Conservation (phyloP, 371 early-diverging fungal genomes). For the Entomophthora muscae region DNA sequence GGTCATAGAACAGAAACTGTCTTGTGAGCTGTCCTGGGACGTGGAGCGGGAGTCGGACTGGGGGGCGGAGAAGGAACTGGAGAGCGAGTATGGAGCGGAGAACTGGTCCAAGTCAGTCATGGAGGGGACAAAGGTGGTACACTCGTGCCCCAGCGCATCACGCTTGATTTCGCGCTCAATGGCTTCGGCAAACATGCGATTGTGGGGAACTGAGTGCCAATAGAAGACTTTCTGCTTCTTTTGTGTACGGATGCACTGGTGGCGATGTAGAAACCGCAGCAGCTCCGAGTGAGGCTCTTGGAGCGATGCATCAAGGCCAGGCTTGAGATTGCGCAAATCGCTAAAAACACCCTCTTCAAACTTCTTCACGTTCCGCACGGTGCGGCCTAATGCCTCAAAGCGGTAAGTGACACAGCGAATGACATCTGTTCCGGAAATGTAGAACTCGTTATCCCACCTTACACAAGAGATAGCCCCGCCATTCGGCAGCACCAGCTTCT, state of each 20-base stretch:
- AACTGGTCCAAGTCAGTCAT: too few relatives aligned
- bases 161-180: slow-evolving; percentile 96
- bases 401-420: slow-evolving; percentile 89
- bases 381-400: slow-evolving; percentile 82
- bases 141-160: slow-evolving; percentile 23
- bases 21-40: too few relatives aligned
- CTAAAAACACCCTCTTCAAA: slow-evolving; percentile 99
- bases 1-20: too few relatives aligned
- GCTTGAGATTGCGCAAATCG: slow-evolving; percentile 95
- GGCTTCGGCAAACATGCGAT: slow-evolving; percentile 92
- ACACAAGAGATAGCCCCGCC: slow-evolving; percentile 84
- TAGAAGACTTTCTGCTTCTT: slow-evolving; percentile 99
- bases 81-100: too few relatives aligned
- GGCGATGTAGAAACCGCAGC: slow-evolving; percentile 92
- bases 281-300: slow-evolving; percentile 95
- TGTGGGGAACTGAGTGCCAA: slow-evolving; percentile 97
- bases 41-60: too few relatives aligned
- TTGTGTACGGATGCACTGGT: slow-evolving; percentile 97
- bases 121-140: too few relatives aligned
- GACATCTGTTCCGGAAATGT: slow-evolving; percentile 98
- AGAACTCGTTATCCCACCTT: slow-evolving; percentile 71
- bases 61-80: too few relatives aligned
- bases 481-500: slow-evolving; percentile 52
- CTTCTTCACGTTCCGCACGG: slow-evolving; percentile 85
- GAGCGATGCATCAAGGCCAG: slow-evolving; percentile 89